Evolutionary conservation across 306 rosid species (phyloP).

Genomic region (Castanospermum australe): DNA sequence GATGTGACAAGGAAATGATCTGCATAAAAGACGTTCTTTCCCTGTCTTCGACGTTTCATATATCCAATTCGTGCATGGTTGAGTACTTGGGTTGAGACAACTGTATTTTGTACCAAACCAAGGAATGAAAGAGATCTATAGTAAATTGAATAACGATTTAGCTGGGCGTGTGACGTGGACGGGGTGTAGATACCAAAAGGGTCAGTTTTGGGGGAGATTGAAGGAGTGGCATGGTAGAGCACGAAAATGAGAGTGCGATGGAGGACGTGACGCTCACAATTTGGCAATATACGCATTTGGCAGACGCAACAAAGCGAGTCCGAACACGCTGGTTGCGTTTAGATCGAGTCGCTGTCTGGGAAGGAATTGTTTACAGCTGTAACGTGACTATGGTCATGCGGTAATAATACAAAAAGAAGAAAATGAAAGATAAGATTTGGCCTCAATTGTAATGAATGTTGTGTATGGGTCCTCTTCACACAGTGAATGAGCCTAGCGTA

Average conservation of each 20-base stretch:
- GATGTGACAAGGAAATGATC: constrained; percentile 17
- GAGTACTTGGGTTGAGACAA: background rate
- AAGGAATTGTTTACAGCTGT: too few relatives aligned
- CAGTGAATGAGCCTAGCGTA: too few relatives aligned
- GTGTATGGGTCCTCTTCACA: too few relatives aligned
- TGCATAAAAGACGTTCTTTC: background rate
- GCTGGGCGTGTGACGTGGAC: background rate
- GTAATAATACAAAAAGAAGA: too few relatives aligned
- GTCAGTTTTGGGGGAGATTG: background rate
- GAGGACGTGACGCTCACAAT: background rate
- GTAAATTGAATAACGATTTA: background rate
- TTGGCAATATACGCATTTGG: background rate
- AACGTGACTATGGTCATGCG: too few relatives aligned
- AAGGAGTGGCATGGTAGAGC: background rate
- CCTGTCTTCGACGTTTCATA: constrained; percentile 11
- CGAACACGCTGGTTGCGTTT: background rate
- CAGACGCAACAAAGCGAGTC: background rate
- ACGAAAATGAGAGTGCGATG: background rate
- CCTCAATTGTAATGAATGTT: too few relatives aligned
- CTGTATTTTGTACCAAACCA: background rate
- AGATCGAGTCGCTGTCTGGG: too few relatives aligned
- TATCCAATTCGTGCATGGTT: background rate
- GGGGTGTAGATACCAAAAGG: background rate
- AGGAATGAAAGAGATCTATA: background rate
- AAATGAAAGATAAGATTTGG: too few relatives aligned